Evolutionary conservation across 768 basidiomycete species (phyloP), one percentile per base, ranked within the genome.

Genomic region (Hortiboletus flavorubellus): DNA sequence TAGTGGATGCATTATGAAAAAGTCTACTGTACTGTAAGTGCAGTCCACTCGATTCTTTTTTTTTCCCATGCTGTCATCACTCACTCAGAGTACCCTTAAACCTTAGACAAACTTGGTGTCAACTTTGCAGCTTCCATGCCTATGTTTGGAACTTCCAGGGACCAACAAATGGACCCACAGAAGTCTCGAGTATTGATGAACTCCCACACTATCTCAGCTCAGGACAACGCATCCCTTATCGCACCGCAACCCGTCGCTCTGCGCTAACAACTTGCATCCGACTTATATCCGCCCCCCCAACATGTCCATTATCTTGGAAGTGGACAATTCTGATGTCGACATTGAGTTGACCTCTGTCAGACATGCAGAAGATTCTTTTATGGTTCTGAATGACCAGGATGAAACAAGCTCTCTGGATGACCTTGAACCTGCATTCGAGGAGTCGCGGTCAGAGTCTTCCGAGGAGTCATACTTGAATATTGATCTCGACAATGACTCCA

Each of bases 391-490:
- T 6, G 43, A 60, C 12, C 34, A 21, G 21, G 56, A 56, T 10
- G 56, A 60, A 41, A n/a, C 49, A 3, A 31, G 8, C 23, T 40
- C 33, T 35, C 38, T 11, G n/a, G 57, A 58, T 16, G 55, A 12
- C 31, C 51, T 53, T 9, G 37, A 8, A 15, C n/a, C 48, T 35
- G 38, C 8, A 1, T 10, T 14, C 14, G 61, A 57, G n/a, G 65
- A 61, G 12, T 51, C 21, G 43, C 50, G 34, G 21, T 66, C 65
- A 8, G 54, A 47, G 31, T 49, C 60, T 18, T 68, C 56, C 8
- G 55, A 68, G 38, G 50, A 49, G 2, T 68, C 64, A 23, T 67
- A 56, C 54, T 29, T 64, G n/a, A 37, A 66, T 31, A 46, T 66
- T 3, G 59, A 49, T 41, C 56, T 60, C 21, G 53, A n/a, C 14